phyloP scores from a whole-genome alignment of 148 eudicot genomes.

The Heliosperma pusillum region DNA sequence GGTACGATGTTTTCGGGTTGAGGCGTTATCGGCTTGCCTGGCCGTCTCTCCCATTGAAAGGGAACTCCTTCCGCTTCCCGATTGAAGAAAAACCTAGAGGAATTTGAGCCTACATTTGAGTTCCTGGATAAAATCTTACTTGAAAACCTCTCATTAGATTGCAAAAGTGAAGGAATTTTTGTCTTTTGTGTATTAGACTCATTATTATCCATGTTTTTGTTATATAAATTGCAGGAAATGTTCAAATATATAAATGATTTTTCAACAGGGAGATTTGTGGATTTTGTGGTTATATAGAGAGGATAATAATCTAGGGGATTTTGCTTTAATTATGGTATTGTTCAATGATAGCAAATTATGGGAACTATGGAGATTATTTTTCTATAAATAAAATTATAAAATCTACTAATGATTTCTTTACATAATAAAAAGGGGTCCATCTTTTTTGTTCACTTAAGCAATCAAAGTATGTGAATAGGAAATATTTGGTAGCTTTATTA shows the following conservation, averaged over 20 bases:
- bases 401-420: neutral
- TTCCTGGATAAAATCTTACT: neutral
- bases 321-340: neutral
- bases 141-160: neutral
- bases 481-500: neutral
- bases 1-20: conserved; percentile 34
- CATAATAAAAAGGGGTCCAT: neutral
- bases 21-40: conserved; percentile 54
- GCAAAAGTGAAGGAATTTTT: neutral
- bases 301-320: neutral
- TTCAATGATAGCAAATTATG: neutral
- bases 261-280: neutral
- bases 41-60: conserved; percentile 61
- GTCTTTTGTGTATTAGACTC: neutral
- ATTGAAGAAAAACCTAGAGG: neutral
- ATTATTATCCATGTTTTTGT: neutral
- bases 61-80: conserved; percentile 53
- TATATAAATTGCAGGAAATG: neutral
- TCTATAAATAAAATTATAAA: neutral
- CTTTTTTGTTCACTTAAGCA: neutral
- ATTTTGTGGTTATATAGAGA: neutral
- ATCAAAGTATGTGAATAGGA: neutral
- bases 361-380: neutral
- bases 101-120: neutral
- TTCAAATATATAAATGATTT: neutral